phyloP scores from a whole-genome alignment of 805 yeast species.

The Saccharomycopsis sp. region DNA sequence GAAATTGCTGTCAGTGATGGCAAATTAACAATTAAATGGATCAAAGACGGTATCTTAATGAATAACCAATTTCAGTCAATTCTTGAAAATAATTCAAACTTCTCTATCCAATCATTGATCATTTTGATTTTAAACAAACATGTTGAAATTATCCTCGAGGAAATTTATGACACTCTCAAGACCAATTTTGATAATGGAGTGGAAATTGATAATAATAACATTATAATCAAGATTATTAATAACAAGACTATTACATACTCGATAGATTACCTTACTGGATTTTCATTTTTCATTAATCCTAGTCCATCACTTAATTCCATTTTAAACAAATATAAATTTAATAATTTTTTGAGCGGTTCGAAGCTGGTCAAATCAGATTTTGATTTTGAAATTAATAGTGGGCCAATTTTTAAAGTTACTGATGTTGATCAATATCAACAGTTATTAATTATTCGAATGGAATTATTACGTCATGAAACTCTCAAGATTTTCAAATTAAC shows the following conservation, averaged over 20 bases:
- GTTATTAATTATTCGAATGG: conserved; percentile 16
- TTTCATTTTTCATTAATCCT: conserved; percentile 17
- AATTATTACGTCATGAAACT: conserved; percentile 19
- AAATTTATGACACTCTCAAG: conserved; percentile 5
- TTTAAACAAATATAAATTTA: conserved; percentile 16
- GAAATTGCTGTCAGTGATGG: conserved; percentile 8
- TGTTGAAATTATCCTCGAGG: conserved; percentile 10
- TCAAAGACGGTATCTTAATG: conserved; percentile 15
- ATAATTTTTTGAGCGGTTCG: conserved; percentile 9
- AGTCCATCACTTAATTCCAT: conserved; percentile 21
- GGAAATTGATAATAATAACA: conserved; percentile 11
- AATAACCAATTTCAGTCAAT: conserved; percentile 9
- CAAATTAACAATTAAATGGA: conserved; percentile 18
- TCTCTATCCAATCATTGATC: conserved; percentile 18
- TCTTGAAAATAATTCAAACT: conserved; percentile 5
- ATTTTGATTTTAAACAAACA: conserved; percentile 16
- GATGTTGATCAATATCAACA: conserved; percentile 15
- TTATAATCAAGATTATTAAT: conserved; percentile 9
- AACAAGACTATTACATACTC: conserved; percentile 13
- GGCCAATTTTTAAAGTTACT: conserved; percentile 11
- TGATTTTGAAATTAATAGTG: conserved; percentile 13
- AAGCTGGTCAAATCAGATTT: not conserved
- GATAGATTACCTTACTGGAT: conserved; percentile 20
- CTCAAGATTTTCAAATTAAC: conserved; percentile 19
- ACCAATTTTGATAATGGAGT: not conserved